Evolutionary conservation across 2,329 filamentous ascomycete species (phyloP).

Genomic region (Cladosporium oxysporum): DNA sequence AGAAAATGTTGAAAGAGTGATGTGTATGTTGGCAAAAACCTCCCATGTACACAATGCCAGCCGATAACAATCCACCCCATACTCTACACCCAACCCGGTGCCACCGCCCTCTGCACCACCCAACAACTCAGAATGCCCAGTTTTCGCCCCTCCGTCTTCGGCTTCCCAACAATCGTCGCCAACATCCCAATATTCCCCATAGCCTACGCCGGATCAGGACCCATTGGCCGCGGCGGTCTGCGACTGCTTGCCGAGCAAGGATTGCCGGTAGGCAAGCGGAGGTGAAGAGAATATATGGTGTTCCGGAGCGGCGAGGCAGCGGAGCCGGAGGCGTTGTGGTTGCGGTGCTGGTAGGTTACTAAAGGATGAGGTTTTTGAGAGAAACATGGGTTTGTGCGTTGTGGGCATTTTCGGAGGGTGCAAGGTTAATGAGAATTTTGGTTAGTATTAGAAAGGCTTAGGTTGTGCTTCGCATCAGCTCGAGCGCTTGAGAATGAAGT

Average conservation of each 20-base stretch:
- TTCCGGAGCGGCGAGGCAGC: conserved; percentile 1
- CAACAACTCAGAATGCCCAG: conserved; percentile 5
- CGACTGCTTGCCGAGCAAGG: conserved; percentile 12
- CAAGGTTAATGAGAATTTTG: no score
- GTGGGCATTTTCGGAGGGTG: not conserved
- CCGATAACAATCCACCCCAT: not conserved
- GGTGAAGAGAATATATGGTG: conserved; percentile 12
- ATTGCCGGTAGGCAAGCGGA: conserved; percentile 10
- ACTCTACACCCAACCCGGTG: not conserved
- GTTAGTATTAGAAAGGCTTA: no score
- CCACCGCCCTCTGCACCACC: not conserved
- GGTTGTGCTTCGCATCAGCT: no score
- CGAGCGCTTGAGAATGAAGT: no score
- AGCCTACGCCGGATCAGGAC: not conserved
- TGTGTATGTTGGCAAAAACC: no score
- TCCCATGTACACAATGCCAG: no score
- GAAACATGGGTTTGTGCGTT: conserved; percentile 5
- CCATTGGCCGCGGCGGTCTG: conserved; percentile 6
- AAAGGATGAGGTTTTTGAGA: conserved; percentile 8
- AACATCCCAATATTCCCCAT: not conserved
- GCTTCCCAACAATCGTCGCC: not conserved
- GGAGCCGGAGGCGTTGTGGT: no score
- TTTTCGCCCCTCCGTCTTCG: not conserved
- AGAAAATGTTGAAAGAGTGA: no score
- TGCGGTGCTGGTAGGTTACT: no score